These are phyloP conservation scores for Drosera spatulata DNA, from an alignment of 179 eudicot species.

Conservation along the genomic window DNA sequence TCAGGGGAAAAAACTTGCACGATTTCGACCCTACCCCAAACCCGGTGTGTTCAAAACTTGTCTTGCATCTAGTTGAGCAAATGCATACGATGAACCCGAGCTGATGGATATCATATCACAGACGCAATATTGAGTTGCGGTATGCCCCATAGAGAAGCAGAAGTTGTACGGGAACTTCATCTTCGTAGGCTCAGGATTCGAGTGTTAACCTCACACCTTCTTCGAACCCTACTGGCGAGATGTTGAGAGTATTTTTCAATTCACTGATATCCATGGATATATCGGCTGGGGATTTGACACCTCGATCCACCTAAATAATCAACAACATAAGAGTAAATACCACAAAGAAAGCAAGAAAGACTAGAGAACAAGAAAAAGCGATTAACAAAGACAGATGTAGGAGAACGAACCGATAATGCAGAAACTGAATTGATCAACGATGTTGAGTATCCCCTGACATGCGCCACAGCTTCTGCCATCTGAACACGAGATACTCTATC, in stretches of 20 bases:
- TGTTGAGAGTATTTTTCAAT: constrained; percentile 35
- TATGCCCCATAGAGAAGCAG: too few relatives aligned
- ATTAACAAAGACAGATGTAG: background rate
- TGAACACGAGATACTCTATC: constrained; percentile 81
- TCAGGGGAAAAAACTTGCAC: too few relatives aligned
- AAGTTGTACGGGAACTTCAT: background rate
- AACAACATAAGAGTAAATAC: constrained; percentile 1
- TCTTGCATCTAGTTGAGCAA: too few relatives aligned
- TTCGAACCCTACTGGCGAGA: constrained; percentile 42
- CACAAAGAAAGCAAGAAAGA: background rate
- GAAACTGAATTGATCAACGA: constrained; percentile 68
- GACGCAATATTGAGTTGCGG: too few relatives aligned
- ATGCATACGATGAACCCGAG: too few relatives aligned
- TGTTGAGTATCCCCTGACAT: constrained; percentile 40
- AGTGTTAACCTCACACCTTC: constrained; percentile 73
- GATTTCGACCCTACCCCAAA: too few relatives aligned
- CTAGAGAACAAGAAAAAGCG: background rate
- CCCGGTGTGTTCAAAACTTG: too few relatives aligned
- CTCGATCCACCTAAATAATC: constrained; percentile 65
- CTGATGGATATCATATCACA: too few relatives aligned
- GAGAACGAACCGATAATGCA: constrained; percentile 61
- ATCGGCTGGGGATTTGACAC: constrained; percentile 84
- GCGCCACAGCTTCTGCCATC: constrained; percentile 84
- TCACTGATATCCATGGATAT: constrained; percentile 83
- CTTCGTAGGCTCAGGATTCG: constrained; percentile 10